phyloP scores from a whole-genome alignment of 1,284 basidiomycete genomes.

The Apiotrichum mycotoxinovorans region DNA sequence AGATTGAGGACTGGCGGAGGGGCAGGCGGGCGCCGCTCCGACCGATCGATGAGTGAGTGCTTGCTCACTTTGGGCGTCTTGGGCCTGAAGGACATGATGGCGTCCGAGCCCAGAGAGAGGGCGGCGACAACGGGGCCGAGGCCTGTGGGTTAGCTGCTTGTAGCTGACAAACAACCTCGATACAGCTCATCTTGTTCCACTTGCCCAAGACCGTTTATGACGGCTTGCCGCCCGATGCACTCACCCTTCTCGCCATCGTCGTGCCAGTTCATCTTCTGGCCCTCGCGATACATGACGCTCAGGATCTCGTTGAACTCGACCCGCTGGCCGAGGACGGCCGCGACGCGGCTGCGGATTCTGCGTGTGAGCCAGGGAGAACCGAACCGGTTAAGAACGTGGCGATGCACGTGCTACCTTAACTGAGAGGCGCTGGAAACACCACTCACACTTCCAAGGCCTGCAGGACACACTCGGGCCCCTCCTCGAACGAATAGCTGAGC shows the following conservation, averaged over 20 bases:
- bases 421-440: too few relatives aligned
- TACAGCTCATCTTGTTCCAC: too few relatives aligned
- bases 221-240: too few relatives aligned
- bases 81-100: constrained; percentile 38
- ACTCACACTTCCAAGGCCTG: constrained; percentile 35
- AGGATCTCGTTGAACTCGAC: constrained; percentile 44
- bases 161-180: too few relatives aligned
- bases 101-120: constrained; percentile 34
- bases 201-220: too few relatives aligned
- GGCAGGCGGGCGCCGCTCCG: neutral
- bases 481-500: constrained; percentile 32
- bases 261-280: constrained; percentile 48
- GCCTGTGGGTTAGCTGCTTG: constrained; percentile 20
- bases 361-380: neutral
- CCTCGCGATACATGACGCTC: constrained; percentile 44
- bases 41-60: neutral
- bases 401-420: too few relatives aligned
- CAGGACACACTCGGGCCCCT: constrained; percentile 35
- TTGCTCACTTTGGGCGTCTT: constrained; percentile 15
- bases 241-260: constrained; percentile 45
- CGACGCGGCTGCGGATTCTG: constrained; percentile 24
- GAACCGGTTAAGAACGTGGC: neutral
- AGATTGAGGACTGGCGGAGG: constrained; percentile 11
- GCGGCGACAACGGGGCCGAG: constrained; percentile 43
- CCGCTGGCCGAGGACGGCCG: constrained; percentile 17